These are phyloP conservation scores for Chloranthus sessilifolius DNA, from an alignment of 164 flowering plant species.

Conservation along the genomic window DNA sequence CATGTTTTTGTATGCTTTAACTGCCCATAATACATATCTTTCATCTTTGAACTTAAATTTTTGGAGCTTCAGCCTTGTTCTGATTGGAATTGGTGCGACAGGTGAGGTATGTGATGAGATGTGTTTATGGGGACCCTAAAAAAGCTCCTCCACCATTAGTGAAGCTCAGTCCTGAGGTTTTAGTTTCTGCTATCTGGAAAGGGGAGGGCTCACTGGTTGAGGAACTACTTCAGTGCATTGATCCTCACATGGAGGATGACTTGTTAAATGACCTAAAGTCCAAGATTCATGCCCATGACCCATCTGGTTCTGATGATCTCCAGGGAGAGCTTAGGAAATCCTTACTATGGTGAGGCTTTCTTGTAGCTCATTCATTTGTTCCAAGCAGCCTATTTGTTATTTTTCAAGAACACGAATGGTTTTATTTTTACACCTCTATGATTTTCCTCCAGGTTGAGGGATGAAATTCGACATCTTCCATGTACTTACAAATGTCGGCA, in stretches of 20 bases:
- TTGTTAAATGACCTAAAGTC: conserved; percentile 52
- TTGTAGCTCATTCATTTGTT: neutral
- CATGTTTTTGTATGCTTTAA: no score
- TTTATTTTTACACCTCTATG: neutral
- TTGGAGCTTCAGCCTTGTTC: no score
- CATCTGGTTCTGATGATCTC: conserved; percentile 63
- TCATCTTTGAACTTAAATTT: no score
- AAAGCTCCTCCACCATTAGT: conserved; percentile 92
- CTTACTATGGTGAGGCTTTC: conserved; percentile 59
- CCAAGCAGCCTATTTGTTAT: neutral
- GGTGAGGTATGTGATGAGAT: conserved; percentile 95
- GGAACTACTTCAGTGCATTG: conserved; percentile 77
- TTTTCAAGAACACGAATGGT: neutral
- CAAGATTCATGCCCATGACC: conserved; percentile 69
- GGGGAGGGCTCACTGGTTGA: conserved; percentile 92
- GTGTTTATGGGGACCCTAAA: conserved; percentile 82
- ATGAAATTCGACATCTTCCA: conserved; percentile 83
- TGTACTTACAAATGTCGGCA: conserved; percentile 84
- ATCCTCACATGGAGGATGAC: conserved; percentile 71
- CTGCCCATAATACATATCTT: no score
- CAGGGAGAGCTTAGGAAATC: conserved; percentile 65
- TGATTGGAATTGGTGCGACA: conserved; percentile 21
- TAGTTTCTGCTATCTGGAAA: conserved; percentile 72
- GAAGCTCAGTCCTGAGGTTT: conserved; percentile 67
- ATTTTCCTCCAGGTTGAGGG: conserved; percentile 73